phyloP scores from a whole-genome alignment of 2,329 filamentous ascomycete genomes.

The Stachybotrys elegans region DNA sequence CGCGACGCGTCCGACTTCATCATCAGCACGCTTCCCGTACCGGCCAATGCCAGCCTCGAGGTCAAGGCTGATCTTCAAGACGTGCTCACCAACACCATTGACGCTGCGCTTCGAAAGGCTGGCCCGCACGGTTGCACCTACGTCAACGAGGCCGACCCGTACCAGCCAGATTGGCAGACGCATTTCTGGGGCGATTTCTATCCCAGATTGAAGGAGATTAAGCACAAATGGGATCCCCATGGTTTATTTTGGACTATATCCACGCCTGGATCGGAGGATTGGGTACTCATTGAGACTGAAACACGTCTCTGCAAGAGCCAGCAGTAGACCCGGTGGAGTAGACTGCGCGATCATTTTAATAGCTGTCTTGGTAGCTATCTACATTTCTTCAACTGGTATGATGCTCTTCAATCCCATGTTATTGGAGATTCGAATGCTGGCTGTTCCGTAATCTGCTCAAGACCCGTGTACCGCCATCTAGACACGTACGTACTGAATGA shows the following conservation, averaged over 20 bases:
- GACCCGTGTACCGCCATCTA: slow-evolving; percentile 39
- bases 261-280: slow-evolving; percentile 39
- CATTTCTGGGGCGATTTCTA: slow-evolving; percentile 36
- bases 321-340: background rate
- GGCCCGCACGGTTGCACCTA: slow-evolving; percentile 35
- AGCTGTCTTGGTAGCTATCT: too few species aligned
- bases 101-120: slow-evolving; percentile 28
- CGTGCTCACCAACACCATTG: slow-evolving; percentile 30
- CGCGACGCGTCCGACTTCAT: slow-evolving; percentile 27
- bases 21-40: slow-evolving; percentile 26
- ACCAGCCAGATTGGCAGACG: slow-evolving; percentile 29
- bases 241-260: slow-evolving; percentile 37
- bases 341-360: too few species aligned
- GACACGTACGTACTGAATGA: slow-evolving; percentile 37
- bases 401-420: too few species aligned
- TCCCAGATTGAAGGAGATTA: slow-evolving; percentile 26
- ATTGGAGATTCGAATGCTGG: too few species aligned
- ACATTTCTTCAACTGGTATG: too few species aligned
- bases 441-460: too few species aligned
- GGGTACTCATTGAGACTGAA: slow-evolving; percentile 18
- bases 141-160: slow-evolving; percentile 35
- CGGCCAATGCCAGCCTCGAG: slow-evolving; percentile 33
- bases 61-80: slow-evolving; percentile 35
- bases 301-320: background rate
- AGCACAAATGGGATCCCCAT: slow-evolving; percentile 37